Evolutionary conservation across 2,329 filamentous ascomycete genomes (phyloP), one percentile per base, ranked within the genome.

Genomic region (Neonectria faginata): DNA sequence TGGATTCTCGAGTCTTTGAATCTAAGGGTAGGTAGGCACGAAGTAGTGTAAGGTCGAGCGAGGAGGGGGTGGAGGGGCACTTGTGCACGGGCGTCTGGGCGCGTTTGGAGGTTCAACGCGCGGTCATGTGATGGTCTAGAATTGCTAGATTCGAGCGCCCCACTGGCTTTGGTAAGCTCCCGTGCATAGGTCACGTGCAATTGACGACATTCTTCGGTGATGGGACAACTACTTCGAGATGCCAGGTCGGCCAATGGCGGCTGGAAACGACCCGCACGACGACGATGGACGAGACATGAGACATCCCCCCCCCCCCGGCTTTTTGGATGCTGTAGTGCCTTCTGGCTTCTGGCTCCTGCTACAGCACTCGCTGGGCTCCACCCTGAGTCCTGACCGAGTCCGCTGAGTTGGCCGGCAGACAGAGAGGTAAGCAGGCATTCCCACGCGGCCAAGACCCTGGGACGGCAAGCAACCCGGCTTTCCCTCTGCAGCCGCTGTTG

Each of bases 61-160:
- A 39, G 36, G 36, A 16, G 36, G 12, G 12, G 12, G 33, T 3
- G 5, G 39, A 42, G 39, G 27, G 48, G 29, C 16, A 27, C 10
- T 9, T 9, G 27, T 16, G 45, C 45, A 48, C 12, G 45, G 22
- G 10, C 14, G 25, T 11, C 3, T 51, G 44, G 52, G 53, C 70
- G 70, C 68, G 68, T 69, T 62, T 27, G 36, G 39, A 25, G 9
- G 20, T 11, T 14, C 50, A 50, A 70, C 70, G 69, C 70, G 70
- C 29, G 33, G 18, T 72, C 70, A 72, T 64, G 70, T 72, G 70
- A 45, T 4, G 14, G 2, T 22, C 8, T 10, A 16, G 31, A 45
- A 25, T 48, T 2, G n/a, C 11, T 0, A 9, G 1, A 12, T 11
- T 33, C 25, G 10, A 33, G 3, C 4, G 31, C 10, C 10, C 31